These are phyloP conservation scores for Climacium dendroides DNA, from an alignment of 225 moss, liverwort and hornwort species.

Conservation along the genomic window DNA sequence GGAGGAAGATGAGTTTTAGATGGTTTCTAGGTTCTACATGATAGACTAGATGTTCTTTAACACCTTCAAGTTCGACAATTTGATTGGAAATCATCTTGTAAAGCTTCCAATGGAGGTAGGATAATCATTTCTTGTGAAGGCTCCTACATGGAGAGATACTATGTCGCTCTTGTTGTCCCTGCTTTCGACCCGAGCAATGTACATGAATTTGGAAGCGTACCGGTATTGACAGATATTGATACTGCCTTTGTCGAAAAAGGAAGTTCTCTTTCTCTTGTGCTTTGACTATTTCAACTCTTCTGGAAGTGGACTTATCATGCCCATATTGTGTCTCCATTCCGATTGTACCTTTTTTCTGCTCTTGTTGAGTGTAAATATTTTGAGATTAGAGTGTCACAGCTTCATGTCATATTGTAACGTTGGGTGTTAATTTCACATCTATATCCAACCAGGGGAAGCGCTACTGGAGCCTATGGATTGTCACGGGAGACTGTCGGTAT, in stretches of 20 bases:
- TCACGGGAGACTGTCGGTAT: background rate
- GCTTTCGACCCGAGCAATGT: background rate
- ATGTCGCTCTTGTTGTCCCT: background rate
- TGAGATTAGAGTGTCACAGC: background rate
- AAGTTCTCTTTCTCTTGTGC: background rate
- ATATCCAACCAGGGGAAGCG: background rate
- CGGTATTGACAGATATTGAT: background rate
- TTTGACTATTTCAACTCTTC: background rate
- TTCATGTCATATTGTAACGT: background rate
- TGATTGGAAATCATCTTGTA: background rate
- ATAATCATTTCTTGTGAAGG: background rate
- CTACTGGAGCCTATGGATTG: background rate
- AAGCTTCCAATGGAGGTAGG: background rate
- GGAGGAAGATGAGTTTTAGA: constrained; percentile 77
- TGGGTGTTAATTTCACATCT: background rate
- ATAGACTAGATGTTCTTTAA: background rate
- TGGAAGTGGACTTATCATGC: background rate
- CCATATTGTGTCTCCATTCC: background rate
- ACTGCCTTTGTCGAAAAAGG: background rate
- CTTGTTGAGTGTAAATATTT: background rate
- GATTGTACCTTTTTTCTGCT: background rate
- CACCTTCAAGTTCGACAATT: background rate
- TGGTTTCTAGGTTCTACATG: background rate
- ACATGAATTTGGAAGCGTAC: background rate
- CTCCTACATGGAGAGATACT: background rate